Percentiles rank a stretch among this genome's conserved stretches.
phyloP scores from a whole-genome alignment of 2,329 filamentous ascomycete species.

The Pezicula rhizophila region DNA sequence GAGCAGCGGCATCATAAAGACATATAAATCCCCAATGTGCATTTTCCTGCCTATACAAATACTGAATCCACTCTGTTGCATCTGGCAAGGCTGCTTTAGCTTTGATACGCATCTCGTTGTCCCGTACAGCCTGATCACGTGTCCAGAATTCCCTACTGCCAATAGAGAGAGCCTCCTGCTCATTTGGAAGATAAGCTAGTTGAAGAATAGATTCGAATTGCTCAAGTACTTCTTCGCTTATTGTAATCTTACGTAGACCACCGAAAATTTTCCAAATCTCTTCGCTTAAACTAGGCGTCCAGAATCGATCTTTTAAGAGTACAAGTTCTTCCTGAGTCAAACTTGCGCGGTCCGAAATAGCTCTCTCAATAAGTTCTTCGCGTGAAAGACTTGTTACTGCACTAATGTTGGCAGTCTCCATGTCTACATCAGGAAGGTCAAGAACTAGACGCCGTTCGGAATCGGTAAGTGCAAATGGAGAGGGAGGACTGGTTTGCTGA shows the following conservation, averaged over 20 bases:
- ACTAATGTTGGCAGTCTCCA: constrained; percentile 1
- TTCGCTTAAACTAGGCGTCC: neutral
- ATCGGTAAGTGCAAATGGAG: neutral
- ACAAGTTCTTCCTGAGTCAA: constrained; percentile 2
- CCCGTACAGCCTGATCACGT: neutral
- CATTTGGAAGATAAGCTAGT: neutral
- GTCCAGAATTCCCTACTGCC: neutral
- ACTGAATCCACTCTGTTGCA: neutral
- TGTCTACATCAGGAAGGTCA: constrained; percentile 4
- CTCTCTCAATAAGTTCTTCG: constrained; percentile 4
- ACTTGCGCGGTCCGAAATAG: neutral
- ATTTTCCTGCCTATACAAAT: neutral
- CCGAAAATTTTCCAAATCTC: neutral
- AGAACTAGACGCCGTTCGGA: constrained; percentile 2
- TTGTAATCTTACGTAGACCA: neutral
- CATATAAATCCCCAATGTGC: neutral
- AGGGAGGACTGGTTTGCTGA: too few relatives aligned
- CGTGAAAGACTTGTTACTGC: constrained; percentile 3
- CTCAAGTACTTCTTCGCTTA: neutral
- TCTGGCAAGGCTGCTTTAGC: neutral
- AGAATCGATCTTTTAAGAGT: constrained; percentile 2
- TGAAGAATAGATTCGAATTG: neutral
- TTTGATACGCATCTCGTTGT: neutral
- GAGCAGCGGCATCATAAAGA: neutral
- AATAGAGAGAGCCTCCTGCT: neutral